Evolutionary conservation across 2,329 filamentous ascomycete species (phyloP), one percentile per base, ranked within the genome.

Genomic region (Aspergillus awamori): DNA sequence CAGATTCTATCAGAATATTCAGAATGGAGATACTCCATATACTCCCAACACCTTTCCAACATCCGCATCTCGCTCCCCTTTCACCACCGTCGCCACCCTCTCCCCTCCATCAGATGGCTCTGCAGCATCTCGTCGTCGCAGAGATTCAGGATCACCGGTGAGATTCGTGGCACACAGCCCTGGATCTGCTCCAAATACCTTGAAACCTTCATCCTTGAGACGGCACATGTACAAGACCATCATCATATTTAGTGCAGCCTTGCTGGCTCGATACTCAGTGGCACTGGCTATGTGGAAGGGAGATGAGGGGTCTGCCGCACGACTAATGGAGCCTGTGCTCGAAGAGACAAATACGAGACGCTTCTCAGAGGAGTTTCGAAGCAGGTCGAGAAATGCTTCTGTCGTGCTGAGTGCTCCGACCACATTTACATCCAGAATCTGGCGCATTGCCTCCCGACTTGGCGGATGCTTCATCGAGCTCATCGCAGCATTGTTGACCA

Each of bases 151-250:
- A 47, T 67, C 56, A 2, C 58, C 61, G 3, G 43, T 59, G 11
- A 69, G 55, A 17, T 66, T 64, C 4, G 81, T 83, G 1, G 79
- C 81, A 60, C 83, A 68, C 57, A 82, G 76, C 0, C 82, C 82
- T 0, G 81, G 81, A 60, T 74, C 76, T 2, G 82, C 75, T 0
- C 66, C 71, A 63, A 79, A 84, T 0, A 83, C 79, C 64, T 84
- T 85, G 28, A 83, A 78, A 0, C 76, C 76, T 61, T 82, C 79
- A 5, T 75, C 70, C 63, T 74, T 71, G 58, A 81, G 64, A 11
- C 72, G 65, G 30, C 72, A 71, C 36, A 70, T 61, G 79, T 65
- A 62, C 13, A 81, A 76, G 51, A 83, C 63, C 76, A 81, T 81
- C 65, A 82, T 64, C 73, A 80, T 79, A 30, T 81, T 79, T 8